A percentile compares a stretch with the other conserved stretches of the same genome.
phyloP scores from a whole-genome alignment of 805 yeast species.

The Geotrichum ghanense region DNA sequence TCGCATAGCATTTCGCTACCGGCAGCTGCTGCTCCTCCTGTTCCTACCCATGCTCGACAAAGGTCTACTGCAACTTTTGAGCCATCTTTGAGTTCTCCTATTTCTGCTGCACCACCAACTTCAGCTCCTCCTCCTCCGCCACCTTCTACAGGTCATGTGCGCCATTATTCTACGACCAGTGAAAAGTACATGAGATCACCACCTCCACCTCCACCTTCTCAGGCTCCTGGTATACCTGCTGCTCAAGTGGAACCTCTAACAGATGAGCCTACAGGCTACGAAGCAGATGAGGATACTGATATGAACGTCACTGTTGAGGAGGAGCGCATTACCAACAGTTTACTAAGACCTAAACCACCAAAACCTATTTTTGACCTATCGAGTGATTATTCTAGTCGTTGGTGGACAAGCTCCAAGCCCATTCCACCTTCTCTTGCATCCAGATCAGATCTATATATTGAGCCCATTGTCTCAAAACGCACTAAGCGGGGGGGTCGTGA shows the following conservation, averaged over 20 bases:
- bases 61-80: constrained; percentile 6
- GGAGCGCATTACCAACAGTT: constrained; percentile 2
- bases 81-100: background rate
- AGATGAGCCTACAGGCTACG: constrained; percentile 47
- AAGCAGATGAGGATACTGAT: constrained; percentile 51
- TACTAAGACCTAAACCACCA: constrained; percentile 9
- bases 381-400: constrained; percentile 25
- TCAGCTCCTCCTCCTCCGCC: constrained; percentile 4
- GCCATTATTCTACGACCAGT: constrained; percentile 5
- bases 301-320: constrained; percentile 17
- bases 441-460: constrained; percentile 45
- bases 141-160: constrained; percentile 9
- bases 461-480: constrained; percentile 48
- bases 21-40: constrained; percentile 6
- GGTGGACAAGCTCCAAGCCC: constrained; percentile 56
- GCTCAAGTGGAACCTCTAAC: constrained; percentile 9
- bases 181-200: constrained; percentile 7
- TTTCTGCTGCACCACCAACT: constrained; percentile 5
- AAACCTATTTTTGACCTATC: background rate
- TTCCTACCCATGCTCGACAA: background rate
- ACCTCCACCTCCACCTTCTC: constrained; percentile 1
- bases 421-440: constrained; percentile 44
- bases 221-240: constrained; percentile 2
- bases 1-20: constrained; percentile 2
- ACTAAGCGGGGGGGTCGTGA: constrained; percentile 47